These are phyloP conservation scores for Prillingera fragicola DNA, from an alignment of 1,284 basidiomycete genomes.

Conservation along the genomic window DNA sequence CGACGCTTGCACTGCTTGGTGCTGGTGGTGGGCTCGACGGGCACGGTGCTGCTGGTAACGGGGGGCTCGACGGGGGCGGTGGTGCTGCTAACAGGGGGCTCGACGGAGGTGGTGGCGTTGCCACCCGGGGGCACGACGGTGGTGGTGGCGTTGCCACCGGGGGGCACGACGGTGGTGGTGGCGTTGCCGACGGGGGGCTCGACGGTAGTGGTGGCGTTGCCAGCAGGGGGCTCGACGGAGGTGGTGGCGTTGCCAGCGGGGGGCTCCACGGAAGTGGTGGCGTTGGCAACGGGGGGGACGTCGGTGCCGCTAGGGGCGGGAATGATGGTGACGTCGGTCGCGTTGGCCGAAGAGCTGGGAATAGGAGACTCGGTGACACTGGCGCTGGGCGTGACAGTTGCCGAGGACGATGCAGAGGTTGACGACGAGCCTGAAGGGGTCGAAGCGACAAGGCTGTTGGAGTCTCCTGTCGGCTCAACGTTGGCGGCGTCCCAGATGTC, in stretches of 20 bases:
- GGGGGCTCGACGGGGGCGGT: slow-evolving; percentile 57
- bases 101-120: neutral
- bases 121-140: neutral
- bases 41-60: slow-evolving; percentile 10
- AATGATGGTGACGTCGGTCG: slow-evolving; percentile 53
- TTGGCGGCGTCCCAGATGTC: slow-evolving; percentile 23
- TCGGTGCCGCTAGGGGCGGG: slow-evolving; percentile 10
- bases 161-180: too few species aligned
- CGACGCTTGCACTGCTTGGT: too few species aligned
- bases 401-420: too few species aligned
- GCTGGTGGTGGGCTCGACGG: too few species aligned
- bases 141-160: neutral
- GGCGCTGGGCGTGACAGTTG: too few species aligned
- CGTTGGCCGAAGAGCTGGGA: slow-evolving; percentile 55
- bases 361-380: neutral
- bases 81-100: slow-evolving; percentile 51
- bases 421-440: too few species aligned
- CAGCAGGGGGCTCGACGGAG: neutral
- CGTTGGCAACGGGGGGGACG: too few species aligned
- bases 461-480: too few species aligned
- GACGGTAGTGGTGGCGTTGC: slow-evolving; percentile 66
- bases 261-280: neutral
- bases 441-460: neutral
- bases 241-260: neutral
- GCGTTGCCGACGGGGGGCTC: slow-evolving; percentile 13